These are phyloP conservation scores for Neurospora crassa DNA, from an alignment of 2,329 filamentous ascomycete species.

Conservation along the genomic window DNA sequence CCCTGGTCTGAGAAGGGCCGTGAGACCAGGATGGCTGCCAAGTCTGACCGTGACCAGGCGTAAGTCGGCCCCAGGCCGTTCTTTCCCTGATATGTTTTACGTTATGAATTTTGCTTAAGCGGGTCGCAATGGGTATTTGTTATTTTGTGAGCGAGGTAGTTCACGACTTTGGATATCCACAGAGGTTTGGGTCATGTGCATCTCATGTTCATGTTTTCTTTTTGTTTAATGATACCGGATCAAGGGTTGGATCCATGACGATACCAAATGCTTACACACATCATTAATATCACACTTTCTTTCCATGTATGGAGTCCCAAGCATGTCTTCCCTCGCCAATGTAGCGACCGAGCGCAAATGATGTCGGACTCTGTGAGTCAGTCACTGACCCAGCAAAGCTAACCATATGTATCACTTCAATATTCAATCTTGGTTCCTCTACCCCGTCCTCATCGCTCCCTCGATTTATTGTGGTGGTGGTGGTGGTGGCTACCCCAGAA, in stretches of 20 bases:
- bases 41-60: constrained; percentile 7
- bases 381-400: too few relatives aligned
- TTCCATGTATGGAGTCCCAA: neutral
- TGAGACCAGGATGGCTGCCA: constrained; percentile 27
- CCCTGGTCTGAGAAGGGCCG: constrained; percentile 80
- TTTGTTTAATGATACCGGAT: neutral
- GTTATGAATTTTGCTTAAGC: neutral
- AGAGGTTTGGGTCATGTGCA: neutral
- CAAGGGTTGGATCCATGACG: neutral
- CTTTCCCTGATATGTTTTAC: neutral
- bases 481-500: neutral
- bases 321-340: neutral
- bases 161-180: neutral
- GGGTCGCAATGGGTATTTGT: neutral
- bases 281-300: neutral
- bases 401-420: too few relatives aligned
- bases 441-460: neutral
- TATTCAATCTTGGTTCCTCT: constrained; percentile 1
- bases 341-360: neutral
- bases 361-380: too few relatives aligned
- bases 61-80: neutral
- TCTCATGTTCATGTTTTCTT: neutral
- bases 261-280: neutral
- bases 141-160: neutral
- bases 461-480: neutral